Base-by-base conservation (phyloP, 2,329 filamentous ascomycete genomes). In the Zelopaecilomyces penicillatus region DNA sequence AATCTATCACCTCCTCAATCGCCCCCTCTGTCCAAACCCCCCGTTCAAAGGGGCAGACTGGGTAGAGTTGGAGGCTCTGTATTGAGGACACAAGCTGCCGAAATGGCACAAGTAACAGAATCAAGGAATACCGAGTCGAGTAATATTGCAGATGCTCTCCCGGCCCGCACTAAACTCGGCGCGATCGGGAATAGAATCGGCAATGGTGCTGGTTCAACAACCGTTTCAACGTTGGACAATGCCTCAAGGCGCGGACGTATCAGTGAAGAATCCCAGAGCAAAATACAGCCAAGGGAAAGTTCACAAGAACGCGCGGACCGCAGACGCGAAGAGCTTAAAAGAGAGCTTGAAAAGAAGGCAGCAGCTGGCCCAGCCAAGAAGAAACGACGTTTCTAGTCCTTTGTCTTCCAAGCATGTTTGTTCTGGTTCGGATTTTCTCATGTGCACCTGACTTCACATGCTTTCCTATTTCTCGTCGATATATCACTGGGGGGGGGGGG, bases 321-420 rank as follows among this genome's bases (percentile, higher is more conserved):
- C 32, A 73, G 69, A 48, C 65, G 75, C 41, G 65, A 68, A n/a
- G 73, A 78, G 51, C 58, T 76, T 29, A 69, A 73, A 44, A 65
- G 62, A 45, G 71, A 78, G 32, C 58, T 76, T 10, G 68, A 76
- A 50, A 69, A 57, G 47, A 74, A 73, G 53, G 67, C 67, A 3
- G 65, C 70, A 0, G 68, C 67, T 12, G 70, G 69, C 1, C 76
- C 76, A 4, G 65, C 63, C 5, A 75, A 71, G 58, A 80, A 80
- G 64, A 79, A 76, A 60, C 65, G 76, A 37, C 73, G 67, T 41
- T 79, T 79, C 49, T 80, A 56, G 48, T 27, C 19, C 1, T 30
- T 6, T 32, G 11, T 7, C 9, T 12, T 4, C 7, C 6, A 30
- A 19, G 19, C 19, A 19, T 19, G 19, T 19, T 19, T 19, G 19